Evolutionary conservation across 2,329 filamentous ascomycete species (phyloP).

Genomic region (Sarocladium brachiariae): DNA sequence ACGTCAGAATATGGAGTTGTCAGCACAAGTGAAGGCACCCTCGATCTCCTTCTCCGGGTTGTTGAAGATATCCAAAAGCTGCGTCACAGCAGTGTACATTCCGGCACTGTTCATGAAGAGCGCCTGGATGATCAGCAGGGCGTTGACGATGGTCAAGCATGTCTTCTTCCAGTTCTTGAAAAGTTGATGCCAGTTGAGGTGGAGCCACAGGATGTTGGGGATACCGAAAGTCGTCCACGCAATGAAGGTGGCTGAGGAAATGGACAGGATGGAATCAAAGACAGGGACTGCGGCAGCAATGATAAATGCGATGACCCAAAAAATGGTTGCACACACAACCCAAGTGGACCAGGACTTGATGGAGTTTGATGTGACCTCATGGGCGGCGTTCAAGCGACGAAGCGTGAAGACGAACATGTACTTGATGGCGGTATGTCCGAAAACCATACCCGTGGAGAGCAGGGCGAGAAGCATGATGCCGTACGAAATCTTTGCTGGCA

Average conservation of each 20-base stretch:
- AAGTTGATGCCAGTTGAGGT: slow-evolving; percentile 27
- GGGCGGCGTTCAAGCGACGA: slow-evolving; percentile 23
- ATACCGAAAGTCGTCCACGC: slow-evolving; percentile 32
- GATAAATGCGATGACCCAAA: slow-evolving; percentile 28
- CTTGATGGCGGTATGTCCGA: slow-evolving; percentile 28
- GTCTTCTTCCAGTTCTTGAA: slow-evolving; percentile 24
- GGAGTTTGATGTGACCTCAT: slow-evolving; percentile 26
- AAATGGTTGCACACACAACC: slow-evolving; percentile 25
- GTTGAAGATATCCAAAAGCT: slow-evolving; percentile 24
- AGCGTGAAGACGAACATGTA: slow-evolving; percentile 27
- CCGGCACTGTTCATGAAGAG: slow-evolving; percentile 29
- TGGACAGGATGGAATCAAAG: slow-evolving; percentile 30
- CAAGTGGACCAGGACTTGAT: slow-evolving; percentile 28
- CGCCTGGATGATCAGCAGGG: slow-evolving; percentile 23
- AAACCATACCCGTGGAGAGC: slow-evolving; percentile 24
- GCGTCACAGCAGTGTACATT: slow-evolving; percentile 26
- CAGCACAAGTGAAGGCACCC: slow-evolving; percentile 27
- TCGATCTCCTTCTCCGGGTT: slow-evolving; percentile 20
- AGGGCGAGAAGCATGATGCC: slow-evolving; percentile 24
- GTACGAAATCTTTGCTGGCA: slow-evolving; percentile 27
- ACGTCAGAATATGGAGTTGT: slow-evolving; percentile 25
- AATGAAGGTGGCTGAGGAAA: slow-evolving; percentile 28
- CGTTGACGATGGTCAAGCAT: slow-evolving; percentile 21
- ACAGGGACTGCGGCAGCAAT: slow-evolving; percentile 30
- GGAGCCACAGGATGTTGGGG: slow-evolving; percentile 28